Percentiles rank a stretch among this genome's conserved stretches.
These are phyloP conservation scores for Botrytis sinoallii DNA, from an alignment of 2,329 filamentous ascomycete species.

Conservation along the genomic window DNA sequence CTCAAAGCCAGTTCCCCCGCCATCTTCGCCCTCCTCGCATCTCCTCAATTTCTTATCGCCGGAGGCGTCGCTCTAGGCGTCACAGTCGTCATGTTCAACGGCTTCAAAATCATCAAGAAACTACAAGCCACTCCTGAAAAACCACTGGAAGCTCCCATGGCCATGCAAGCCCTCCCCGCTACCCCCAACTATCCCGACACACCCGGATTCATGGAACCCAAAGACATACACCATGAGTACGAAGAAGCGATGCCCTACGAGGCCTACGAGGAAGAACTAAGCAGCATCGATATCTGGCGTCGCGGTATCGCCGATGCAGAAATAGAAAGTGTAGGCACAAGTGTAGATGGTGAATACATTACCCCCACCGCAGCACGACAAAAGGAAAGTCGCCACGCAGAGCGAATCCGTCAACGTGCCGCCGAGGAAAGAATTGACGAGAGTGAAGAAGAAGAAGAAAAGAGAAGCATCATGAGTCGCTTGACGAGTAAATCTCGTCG, in stretches of 20 bases:
- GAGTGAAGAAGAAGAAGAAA: not conserved
- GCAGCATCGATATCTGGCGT: conserved; percentile 38
- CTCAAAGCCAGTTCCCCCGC: conserved; percentile 81
- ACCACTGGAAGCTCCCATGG: conserved; percentile 26
- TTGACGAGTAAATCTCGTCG: conserved; percentile 5
- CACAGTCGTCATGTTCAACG: conserved; percentile 93
- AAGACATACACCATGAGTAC: not conserved
- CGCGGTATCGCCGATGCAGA: conserved; percentile 37
- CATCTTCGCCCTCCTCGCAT: conserved; percentile 80
- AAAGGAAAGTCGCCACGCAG: conserved; percentile 22
- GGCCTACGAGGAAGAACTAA: conserved; percentile 36
- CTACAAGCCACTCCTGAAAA: conserved; percentile 49
- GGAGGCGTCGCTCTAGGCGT: conserved; percentile 85
- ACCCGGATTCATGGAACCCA: conserved; percentile 7
- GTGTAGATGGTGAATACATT: conserved; percentile 38
- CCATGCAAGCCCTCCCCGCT: not conserved
- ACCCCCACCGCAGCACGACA: conserved; percentile 35
- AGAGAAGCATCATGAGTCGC: not conserved
- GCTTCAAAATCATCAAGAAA: conserved; percentile 95
- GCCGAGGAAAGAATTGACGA: conserved; percentile 22
- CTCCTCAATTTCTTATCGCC: conserved; percentile 91
- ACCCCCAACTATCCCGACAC: conserved; percentile 1
- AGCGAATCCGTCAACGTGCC: conserved; percentile 29
- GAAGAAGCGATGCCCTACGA: conserved; percentile 23
- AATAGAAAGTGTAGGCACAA: conserved; percentile 33